phyloP scores from a whole-genome alignment of 2,329 filamentous ascomycete species.

The Bipolaris zeicola region DNA sequence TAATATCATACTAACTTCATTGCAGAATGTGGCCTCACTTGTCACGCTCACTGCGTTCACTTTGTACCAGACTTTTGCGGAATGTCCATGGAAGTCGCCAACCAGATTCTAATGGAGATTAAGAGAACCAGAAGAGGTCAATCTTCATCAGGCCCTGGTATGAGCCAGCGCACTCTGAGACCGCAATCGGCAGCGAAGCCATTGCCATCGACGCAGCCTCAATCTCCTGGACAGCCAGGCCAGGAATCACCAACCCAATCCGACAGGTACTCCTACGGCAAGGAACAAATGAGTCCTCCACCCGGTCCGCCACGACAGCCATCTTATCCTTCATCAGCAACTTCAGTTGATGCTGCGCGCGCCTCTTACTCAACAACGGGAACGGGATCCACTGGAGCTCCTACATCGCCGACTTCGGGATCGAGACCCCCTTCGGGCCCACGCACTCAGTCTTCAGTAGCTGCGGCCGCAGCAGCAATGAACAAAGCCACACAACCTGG shows the following conservation, averaged over 20 bases:
- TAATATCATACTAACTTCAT: conserved; percentile 27
- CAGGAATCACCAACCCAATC: conserved; percentile 50
- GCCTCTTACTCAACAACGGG: conserved; percentile 50
- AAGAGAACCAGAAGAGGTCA: conserved; percentile 76
- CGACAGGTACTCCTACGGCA: conserved; percentile 56
- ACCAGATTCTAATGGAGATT: conserved; percentile 88
- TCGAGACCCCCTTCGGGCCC: conserved; percentile 54
- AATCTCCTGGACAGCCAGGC: conserved; percentile 39
- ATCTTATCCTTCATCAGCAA: conserved; percentile 48
- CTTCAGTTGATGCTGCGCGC: conserved; percentile 56
- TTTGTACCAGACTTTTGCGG: conserved; percentile 98
- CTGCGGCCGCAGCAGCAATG: conserved; percentile 56
- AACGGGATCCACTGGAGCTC: conserved; percentile 44
- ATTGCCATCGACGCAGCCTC: conserved; percentile 47
- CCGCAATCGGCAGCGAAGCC: conserved; percentile 51
- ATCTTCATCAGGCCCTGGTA: conserved; percentile 56
- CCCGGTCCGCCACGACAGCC: conserved; percentile 48
- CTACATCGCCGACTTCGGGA: conserved; percentile 55
- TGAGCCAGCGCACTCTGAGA: conserved; percentile 50
- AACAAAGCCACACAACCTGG: conserved; percentile 48
- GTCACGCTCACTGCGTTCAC: conserved; percentile 89
- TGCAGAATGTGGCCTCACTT: conserved; percentile 86
- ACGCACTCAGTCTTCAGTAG: conserved; percentile 55
- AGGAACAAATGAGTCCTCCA: conserved; percentile 48
- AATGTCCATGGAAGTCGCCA: conserved; percentile 98